Conservation (phyloP, 768 basidiomycete genomes). For the Rhizopogon salebrosus region DNA sequence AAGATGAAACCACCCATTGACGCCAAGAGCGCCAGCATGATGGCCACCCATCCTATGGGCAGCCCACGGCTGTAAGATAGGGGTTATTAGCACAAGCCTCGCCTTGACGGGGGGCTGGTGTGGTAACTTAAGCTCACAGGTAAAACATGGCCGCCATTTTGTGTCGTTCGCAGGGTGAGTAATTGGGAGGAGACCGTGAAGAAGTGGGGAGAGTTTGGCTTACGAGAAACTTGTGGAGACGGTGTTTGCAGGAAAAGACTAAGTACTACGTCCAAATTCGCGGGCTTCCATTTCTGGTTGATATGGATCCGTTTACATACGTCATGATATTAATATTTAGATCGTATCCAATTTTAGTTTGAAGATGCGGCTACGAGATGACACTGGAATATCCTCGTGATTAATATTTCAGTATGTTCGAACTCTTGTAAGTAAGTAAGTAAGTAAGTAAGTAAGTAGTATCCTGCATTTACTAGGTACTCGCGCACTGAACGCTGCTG, state of each 20-base stretch:
- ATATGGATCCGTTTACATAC: background rate
- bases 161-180: background rate
- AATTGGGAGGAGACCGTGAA: background rate
- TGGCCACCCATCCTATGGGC: conserved; percentile 57
- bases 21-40: conserved; percentile 62
- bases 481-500: no score
- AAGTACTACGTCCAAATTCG: no score
- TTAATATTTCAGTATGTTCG: no score
- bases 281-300: background rate
- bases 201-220: background rate
- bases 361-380: no score
- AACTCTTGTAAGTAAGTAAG: no score
- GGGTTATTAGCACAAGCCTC: background rate
- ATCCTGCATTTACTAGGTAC: no score
- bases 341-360: no score
- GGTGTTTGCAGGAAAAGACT: background rate
- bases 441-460: no score
- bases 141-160: conserved; percentile 11
- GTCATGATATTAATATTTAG: no score
- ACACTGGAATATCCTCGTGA: no score
- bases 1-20: conserved; percentile 71
- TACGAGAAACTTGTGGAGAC: background rate
- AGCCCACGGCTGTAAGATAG: conserved; percentile 42
- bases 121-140: conserved; percentile 9
- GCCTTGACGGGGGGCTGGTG: background rate